Evolutionary conservation across 306 rosid species (phyloP).

Genomic region (Rubus parviflorus): DNA sequence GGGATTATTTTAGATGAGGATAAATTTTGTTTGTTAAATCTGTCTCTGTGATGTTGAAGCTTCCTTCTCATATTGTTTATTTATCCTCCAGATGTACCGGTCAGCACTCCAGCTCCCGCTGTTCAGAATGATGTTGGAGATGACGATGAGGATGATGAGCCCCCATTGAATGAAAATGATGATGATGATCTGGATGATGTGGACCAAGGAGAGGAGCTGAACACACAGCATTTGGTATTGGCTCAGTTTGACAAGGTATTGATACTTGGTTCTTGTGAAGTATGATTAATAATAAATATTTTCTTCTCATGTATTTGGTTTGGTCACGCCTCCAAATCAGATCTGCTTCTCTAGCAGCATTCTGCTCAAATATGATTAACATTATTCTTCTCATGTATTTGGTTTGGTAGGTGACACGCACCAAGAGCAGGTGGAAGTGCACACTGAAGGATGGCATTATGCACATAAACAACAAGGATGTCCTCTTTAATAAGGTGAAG

Average conservation of each 20-base stretch:
- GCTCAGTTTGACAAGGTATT: conserved; percentile 96
- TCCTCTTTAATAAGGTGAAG: conserved; percentile 91
- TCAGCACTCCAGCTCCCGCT: conserved; percentile 72
- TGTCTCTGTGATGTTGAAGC: conserved; percentile 8
- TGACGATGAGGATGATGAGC: conserved; percentile 77
- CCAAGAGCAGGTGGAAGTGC: conserved; percentile 99
- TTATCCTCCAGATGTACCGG: conserved; percentile 55
- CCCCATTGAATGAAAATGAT: conserved; percentile 90
- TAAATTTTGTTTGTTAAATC: not conserved
- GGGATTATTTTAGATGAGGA: conserved; percentile 16
- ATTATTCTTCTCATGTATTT: conserved; percentile 14
- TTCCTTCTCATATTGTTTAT: conserved; percentile 10
- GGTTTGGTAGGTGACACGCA: conserved; percentile 78
- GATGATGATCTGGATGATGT: conserved; percentile 95
- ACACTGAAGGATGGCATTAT: conserved; percentile 94
- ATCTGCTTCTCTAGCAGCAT: not conserved
- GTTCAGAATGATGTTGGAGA: conserved; percentile 47
- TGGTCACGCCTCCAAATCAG: too few species aligned
- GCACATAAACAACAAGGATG: conserved; percentile 91
- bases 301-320: not conserved
- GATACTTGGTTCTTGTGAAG: not conserved
- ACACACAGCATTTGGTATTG: conserved; percentile 85
- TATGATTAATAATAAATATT: not conserved
- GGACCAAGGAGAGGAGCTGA: conserved; percentile 83
- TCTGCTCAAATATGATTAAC: not conserved